Base-by-base conservation (phyloP, 2,329 filamentous ascomycete genomes). In the Arthrobotrys sinensis region DNA sequence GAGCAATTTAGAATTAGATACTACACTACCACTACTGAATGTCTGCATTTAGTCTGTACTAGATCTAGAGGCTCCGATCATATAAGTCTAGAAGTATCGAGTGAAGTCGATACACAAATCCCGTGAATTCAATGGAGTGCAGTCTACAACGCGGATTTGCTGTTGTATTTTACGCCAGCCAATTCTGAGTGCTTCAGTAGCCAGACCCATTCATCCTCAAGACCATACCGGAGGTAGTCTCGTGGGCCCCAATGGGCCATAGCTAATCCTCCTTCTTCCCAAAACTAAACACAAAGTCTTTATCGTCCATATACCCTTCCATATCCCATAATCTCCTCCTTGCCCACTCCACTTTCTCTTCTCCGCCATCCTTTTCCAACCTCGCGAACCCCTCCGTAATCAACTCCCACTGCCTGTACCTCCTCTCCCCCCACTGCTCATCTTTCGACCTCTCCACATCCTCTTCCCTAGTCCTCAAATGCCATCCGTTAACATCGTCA, bases 401-500 rank as follows among this genome's bases (percentile, higher is more conserved):
- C 38, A 77, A n/a, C 4, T 66, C 48, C 73, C 73, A 77, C 11
- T 40, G 52, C 16, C 38, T 60, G 40, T 77, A 77, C 34, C 73
- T 64, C 32, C 73, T 70, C 24, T 70, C 57, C 7, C 73, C 73
- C 73, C 73, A 77, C n/a, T 60, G 73, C 14, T 77, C 73, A 19
- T 62, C 60, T 32, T 40, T 32, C 28, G 73, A 77, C 14, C 60
- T 55, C 28, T 66, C 40, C n/a, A 53, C 14, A 71, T 77, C 73
- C 19, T 77, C 73, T 19, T 77, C 48, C 21, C 50, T 46, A 19
- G 65, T 71, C 14, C 73, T 64, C 3, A 38, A 36, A 63, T 77
- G 73, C 73, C 73, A 77, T 16, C 73, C 73, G 28, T 77, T 77
- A 7, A 71, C 38, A 40, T 77, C 73, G 53, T 77, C 73, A 48